Base-by-base conservation (phyloP, 441 rosid species). In the Populus tomentosa region DNA sequence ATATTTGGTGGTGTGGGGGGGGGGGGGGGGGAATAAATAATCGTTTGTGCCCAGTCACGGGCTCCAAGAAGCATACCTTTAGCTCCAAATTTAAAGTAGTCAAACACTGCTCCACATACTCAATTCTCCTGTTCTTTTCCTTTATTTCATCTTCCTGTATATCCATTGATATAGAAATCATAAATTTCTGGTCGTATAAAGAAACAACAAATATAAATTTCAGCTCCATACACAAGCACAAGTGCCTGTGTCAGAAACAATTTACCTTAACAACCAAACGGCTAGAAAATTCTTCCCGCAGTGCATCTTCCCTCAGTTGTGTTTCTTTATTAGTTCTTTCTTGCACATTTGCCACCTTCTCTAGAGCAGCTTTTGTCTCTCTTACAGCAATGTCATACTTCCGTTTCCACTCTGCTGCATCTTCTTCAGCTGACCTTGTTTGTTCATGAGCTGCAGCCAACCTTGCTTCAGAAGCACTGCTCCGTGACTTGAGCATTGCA, bases 401-500 rank as follows among this genome's bases (percentile, higher is more conserved):
- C 79, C 98, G 88, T 82, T 92, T 90, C 99, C 98, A 97, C 76
- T 97, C 98, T 71, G 85, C 88, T 4, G 98, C 94, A 84, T 93
- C 98, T 84, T 92, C 98, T 85, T 93, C 92, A 79, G 98, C 94
- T 69, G 98, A 88, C 77, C 85, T 85, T 64, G 90, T 89, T 79
- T 93, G 98, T 81, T 97, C 99, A 85, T 84, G 88, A 66, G 98
- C 95, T 83, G 99, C 99, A 85, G 92, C 95, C 64, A 97, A 82
- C 82, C 98, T 93, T 76, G 98, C 97, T 80, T 97, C 99, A 76
- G 99, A 89, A 77, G 98, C 97, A 85, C 92, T 90, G 79, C 89
- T 92, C 53, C 98, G 82, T 7, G 98, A 90, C 84, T 85, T 92
- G 74, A 97, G 92, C 76, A 88, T 85, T 71, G 88, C 89, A 80